Evolutionary conservation across 1,284 basidiomycete genomes (phyloP), one percentile per base, ranked within the genome.

Genomic region (Trametes versicolor): DNA sequence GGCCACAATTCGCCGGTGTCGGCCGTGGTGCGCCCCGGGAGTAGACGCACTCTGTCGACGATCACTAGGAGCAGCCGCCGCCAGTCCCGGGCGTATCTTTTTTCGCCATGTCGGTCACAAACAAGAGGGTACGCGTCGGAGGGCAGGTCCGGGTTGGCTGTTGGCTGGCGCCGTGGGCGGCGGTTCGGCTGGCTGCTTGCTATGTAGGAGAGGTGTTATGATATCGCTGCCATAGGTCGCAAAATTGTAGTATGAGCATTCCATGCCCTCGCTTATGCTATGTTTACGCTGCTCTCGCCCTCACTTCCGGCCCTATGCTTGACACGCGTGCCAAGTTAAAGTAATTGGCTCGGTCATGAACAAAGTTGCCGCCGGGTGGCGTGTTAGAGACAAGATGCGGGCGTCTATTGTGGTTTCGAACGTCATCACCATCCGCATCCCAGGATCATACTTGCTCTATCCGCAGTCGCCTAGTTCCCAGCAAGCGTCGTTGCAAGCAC

Each of bases 1-100:
- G 91, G 79, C 94, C 95, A 71, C 86, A 88, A 75, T 96, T 91
- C 78, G 89, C 90, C 76, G 95, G 87, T 80, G 93, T 96, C 75
- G 95, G 95, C 71, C 91, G 95, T 74, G 95, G 95, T 81, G 90
- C 86, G 70, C 92, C 94, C 72, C 80, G 87, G 75, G 84, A 84
- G 76, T 84, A 81, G 79, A 75, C 58, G 65, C 36, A 29, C 23
- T 19, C 27, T 54, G 25, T 49, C 61, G 67, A 55, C 59, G 61
- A 57, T 57, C 50, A 58, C 61, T 55, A 59, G 48, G 58, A 63
- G 61, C 51, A 63, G 64, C 41, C 48, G 43, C 65, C 56, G 56
- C 58, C 34, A 48, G 41, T 37, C 36, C 39, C 54, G 29, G 2
- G 39, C 56, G 60, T 57, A 25, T 63, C 12, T 53, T 48, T 51